Conservation (phyloP, 1,284 basidiomycete species). For the Thelephora terrestris region DNA sequence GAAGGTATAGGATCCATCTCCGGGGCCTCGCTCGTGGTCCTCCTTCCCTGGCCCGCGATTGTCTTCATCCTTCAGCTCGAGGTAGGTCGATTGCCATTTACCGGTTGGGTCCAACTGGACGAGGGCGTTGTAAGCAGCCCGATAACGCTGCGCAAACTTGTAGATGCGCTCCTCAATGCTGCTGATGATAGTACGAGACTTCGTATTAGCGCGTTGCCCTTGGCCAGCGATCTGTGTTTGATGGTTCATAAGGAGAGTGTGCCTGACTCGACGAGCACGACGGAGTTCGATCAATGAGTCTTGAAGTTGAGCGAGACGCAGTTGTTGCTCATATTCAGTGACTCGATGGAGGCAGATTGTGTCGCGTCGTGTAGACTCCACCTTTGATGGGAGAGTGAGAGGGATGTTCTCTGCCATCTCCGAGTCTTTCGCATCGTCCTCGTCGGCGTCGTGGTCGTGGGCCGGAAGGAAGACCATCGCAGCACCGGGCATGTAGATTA, state of each 20-base stretch:
- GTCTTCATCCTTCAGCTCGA: not conserved
- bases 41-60: not conserved
- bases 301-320: conserved; percentile 4
- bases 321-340: not conserved
- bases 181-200: not conserved
- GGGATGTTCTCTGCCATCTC: too few species aligned
- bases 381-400: too few species aligned
- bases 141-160: not conserved
- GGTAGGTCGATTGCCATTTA: not conserved
- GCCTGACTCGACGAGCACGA: conserved; percentile 12
- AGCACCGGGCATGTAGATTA: too few species aligned
- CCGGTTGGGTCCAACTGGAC: not conserved
- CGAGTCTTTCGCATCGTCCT: too few species aligned
- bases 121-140: not conserved
- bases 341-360: not conserved
- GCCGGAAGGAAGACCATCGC: too few species aligned
- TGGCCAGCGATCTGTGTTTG: not conserved
- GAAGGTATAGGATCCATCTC: not conserved
- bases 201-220: not conserved
- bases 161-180: not conserved
- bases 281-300: conserved; percentile 4
- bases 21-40: not conserved
- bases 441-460: too few species aligned
- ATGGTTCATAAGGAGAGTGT: not conserved
- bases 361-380: too few species aligned